Conservation (phyloP, 108 stramenopile species). For the Nitzschia putrida region DNA sequence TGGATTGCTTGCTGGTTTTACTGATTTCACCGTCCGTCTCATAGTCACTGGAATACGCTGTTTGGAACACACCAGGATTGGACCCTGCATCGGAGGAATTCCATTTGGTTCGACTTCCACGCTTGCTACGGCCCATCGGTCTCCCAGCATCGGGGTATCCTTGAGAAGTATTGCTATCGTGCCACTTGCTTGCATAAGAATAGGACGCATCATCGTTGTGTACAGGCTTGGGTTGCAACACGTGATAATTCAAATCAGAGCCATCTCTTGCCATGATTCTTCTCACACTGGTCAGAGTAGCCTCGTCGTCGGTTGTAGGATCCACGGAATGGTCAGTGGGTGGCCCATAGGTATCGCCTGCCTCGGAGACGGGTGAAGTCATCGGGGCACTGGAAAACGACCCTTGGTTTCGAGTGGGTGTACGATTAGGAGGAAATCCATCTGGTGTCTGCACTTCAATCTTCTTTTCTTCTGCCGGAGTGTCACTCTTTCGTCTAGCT, state of each 20-base stretch:
- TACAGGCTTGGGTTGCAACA: neutral
- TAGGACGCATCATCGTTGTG: neutral
- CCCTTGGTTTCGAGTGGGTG: neutral
- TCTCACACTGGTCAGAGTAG: slow-evolving; percentile 47
- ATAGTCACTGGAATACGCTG: slow-evolving; percentile 39
- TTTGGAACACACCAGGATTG: slow-evolving; percentile 14
- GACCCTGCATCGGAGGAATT: slow-evolving; percentile 27
- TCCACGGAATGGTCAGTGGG: slow-evolving; percentile 27
- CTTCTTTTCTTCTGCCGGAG: neutral
- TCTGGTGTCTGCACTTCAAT: neutral
- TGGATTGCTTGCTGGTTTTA: slow-evolving; percentile 26
- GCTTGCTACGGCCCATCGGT: neutral
- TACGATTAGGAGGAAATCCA: slow-evolving; percentile 3
- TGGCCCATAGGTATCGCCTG: slow-evolving; percentile 7
- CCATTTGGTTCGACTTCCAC: neutral
- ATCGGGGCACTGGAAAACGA: neutral
- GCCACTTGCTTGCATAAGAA: neutral
- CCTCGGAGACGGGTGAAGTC: slow-evolving; percentile 3
- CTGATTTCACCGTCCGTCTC: slow-evolving; percentile 38
- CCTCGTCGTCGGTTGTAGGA: slow-evolving; percentile 39
- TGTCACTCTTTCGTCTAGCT: neutral
- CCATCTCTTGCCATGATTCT: slow-evolving; percentile 36
- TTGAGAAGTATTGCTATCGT: neutral
- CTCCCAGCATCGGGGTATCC: neutral
- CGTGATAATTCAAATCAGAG: slow-evolving; percentile 6